Base-by-base conservation (phyloP, 2,329 filamentous ascomycete species). In the Neonectria punicea region DNA sequence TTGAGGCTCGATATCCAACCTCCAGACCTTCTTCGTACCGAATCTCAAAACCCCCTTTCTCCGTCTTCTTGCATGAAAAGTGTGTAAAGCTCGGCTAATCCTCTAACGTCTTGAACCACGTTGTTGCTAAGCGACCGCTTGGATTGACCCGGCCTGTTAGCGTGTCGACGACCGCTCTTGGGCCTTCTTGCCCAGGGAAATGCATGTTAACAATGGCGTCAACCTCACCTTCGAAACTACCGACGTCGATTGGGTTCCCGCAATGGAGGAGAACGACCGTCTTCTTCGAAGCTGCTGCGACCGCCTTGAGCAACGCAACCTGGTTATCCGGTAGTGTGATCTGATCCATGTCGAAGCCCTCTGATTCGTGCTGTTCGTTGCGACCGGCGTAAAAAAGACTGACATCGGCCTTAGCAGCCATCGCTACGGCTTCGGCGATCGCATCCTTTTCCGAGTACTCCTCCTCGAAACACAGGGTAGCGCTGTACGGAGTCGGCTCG, bases 381-480 rank as follows among this genome's bases (percentile, higher is more conserved):
- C 67, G 55, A 2, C 67, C 67, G 3, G 66, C 65, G 18, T 69
- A 69, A 11, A 69, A 59, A 5, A 68, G 32, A 36, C 65, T 58
- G 4, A 32, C 20, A 9, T 66, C 63, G 1, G 66, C 46, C 5
- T 28, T 46, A 2, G 32, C n/a, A 1, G 67, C 66, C 2, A 62
- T 56, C 4, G 66, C 57, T 1, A 66, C 63, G 10, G 65, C 67
- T n/a, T 66, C 53, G 3, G 50, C 25, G 5, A 69, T 68, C 1
- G 49, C 59, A 4, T 32, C 25, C 9, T 57, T 47, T 18, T 69
- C 65, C 0, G 63, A 64, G 46, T 55, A 64, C 10, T 64, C 51
- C 34, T 69, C 67, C 34, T 69, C 67, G 9, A 69, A 75, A 58
- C 67, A 65, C 1, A 68, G 8, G 4, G 67, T 47, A 13, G 61